These are phyloP conservation scores for Rhodotorula paludigena DNA, from an alignment of 768 basidiomycete genomes.

Conservation along the genomic window DNA sequence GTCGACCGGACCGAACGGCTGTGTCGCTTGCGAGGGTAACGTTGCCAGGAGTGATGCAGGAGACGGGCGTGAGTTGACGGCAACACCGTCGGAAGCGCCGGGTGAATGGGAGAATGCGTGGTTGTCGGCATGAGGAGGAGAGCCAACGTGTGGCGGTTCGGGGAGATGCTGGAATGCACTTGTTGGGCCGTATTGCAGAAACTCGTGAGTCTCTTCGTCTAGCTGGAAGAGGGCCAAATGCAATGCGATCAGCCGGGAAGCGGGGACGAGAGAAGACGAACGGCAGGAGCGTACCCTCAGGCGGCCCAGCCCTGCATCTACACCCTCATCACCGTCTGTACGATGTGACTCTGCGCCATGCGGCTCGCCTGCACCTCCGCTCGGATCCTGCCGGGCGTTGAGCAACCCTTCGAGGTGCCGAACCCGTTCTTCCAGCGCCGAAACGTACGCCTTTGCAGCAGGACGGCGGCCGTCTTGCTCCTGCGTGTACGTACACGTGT, in stretches of 20 bases:
- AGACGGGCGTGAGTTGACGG: background rate
- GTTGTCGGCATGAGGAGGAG: background rate
- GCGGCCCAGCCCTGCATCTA: background rate
- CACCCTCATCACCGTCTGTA: background rate
- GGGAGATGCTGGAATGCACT: constrained; percentile 43
- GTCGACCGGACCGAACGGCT: background rate
- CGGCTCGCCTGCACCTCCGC: too few relatives aligned
- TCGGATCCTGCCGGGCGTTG: background rate
- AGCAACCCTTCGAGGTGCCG: constrained; percentile 19
- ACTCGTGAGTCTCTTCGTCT: constrained; percentile 40
- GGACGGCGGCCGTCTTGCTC: background rate
- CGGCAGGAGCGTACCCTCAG: constrained; percentile 6
- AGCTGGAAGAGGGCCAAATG: constrained; percentile 20
- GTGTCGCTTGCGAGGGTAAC: background rate
- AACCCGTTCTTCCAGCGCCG: constrained; percentile 17
- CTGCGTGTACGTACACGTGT: background rate
- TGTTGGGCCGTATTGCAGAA: constrained; percentile 46
- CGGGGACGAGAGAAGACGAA: background rate
- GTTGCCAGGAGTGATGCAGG: background rate
- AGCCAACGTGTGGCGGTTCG: background rate
- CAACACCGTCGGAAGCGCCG: too few relatives aligned
- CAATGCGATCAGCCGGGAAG: background rate
- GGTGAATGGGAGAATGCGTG: too few relatives aligned
- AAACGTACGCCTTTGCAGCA: background rate
- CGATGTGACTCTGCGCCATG: background rate